Base-by-base conservation (phyloP, 805 yeast species). In the Candida rishiriensis region DNA sequence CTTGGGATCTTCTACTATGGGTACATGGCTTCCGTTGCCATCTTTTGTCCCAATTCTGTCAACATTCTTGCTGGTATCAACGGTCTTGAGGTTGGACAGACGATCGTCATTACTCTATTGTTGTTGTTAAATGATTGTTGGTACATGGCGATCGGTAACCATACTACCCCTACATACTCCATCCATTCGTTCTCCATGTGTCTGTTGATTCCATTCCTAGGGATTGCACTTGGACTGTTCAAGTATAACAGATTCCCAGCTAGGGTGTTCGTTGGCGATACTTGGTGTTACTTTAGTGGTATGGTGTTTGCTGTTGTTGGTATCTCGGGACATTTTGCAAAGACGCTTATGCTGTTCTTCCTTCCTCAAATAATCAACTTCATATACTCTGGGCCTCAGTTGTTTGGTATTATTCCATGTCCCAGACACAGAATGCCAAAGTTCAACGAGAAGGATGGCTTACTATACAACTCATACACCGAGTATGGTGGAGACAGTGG, bases 291-390 rank as follows among this genome's bases (percentile, higher is more conserved):
- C 66, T 90, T 93, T 64, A 88, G 96, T 21, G 99, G 99, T 3
- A 93, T 93, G 99, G 96, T 93, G 1, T 89, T 93, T 65, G 99
- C 98, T 0, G 93, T 90, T 26, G 96, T 88, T 29, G 98, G 97
- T 1, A 93, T 93, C 31, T 73, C 88, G 46, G 98, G 98, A 1
- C 99, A 93, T 69, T 93, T 90, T 64, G 88, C 97, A 36, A 93
- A 93, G 66, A 93, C 99, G 0, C 70, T 91, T 53, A 70, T 93
- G 65, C 65, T 90, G 30, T 83, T 93, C 58, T 85, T 93, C 61
- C 69, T 88, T 35, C 98, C 98, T 3, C 99, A 93, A 66, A 86
- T 93, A 43, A 65, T 88, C 66, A 93, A 93, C 62, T 93, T 93
- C 54, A 52, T 88, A 16, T 93, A 89, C 65, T 88, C 96, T 1